Evolutionary conservation across 495 filamentous ascomycete species (phyloP).

Genomic region (Podospora didyma): DNA sequence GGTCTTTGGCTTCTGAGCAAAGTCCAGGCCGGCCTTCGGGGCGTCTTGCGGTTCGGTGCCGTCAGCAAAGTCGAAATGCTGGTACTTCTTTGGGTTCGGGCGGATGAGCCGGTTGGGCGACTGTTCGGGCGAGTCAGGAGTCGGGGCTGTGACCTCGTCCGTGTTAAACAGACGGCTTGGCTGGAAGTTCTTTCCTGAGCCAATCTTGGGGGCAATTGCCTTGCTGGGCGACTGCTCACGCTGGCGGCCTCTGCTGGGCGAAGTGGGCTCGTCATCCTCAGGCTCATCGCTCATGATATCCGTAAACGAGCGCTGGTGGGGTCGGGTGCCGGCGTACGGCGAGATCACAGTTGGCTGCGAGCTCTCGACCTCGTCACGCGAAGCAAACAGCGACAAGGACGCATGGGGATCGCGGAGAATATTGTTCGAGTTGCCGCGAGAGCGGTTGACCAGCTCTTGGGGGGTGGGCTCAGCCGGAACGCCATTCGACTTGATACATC

Average conservation of each 20-base stretch:
- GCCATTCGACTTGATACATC: slow-evolving; percentile 40
- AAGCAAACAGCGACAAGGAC: slow-evolving; percentile 66
- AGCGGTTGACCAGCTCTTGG: slow-evolving; percentile 25
- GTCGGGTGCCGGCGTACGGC: slow-evolving; percentile 45
- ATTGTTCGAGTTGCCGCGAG: slow-evolving; percentile 46
- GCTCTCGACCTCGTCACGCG: slow-evolving; percentile 53
- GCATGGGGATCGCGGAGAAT: slow-evolving; percentile 66
- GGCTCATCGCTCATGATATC: slow-evolving; percentile 47
- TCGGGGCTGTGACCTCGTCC: slow-evolving; percentile 45
- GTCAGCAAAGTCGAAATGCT: slow-evolving; percentile 83
- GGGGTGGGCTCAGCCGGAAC: slow-evolving; percentile 8
- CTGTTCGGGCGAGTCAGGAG: slow-evolving; percentile 31
- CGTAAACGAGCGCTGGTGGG: slow-evolving; percentile 48
- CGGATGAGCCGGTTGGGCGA: slow-evolving; percentile 50
- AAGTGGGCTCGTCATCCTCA: slow-evolving; percentile 33
- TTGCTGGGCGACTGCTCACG: slow-evolving; percentile 41
- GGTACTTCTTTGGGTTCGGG: slow-evolving; percentile 67
- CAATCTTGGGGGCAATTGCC: slow-evolving; percentile 56
- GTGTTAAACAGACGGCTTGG: slow-evolving; percentile 67
- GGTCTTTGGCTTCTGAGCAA: slow-evolving; percentile 43
- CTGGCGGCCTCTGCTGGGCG: slow-evolving; percentile 46
- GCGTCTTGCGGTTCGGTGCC: slow-evolving; percentile 44
- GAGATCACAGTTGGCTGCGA: slow-evolving; percentile 45
- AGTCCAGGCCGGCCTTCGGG: slow-evolving; percentile 20
- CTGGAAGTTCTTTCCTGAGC: slow-evolving; percentile 66